phyloP scores from a whole-genome alignment of 805 yeast species.

The Metschnikowia rubicola region DNA sequence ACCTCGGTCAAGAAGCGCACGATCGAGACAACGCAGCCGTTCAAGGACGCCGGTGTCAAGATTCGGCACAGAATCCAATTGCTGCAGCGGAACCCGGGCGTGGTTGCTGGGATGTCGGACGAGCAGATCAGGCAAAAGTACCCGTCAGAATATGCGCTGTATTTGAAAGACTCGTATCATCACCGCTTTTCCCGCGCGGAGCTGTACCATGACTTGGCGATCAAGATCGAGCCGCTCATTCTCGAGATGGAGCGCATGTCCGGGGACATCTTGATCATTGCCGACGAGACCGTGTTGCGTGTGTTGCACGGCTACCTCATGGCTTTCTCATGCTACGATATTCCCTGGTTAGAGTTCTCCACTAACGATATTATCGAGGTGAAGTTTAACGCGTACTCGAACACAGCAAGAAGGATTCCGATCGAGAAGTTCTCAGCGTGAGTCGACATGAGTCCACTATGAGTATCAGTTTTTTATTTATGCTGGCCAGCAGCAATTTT shows the following conservation, averaged over 20 bases:
- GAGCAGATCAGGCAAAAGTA: conserved; percentile 56
- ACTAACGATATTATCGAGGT: conserved; percentile 84
- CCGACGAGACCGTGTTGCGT: conserved; percentile 85
- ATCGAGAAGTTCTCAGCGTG: conserved; percentile 17
- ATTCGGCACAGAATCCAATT: conserved; percentile 77
- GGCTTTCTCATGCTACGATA: conserved; percentile 86
- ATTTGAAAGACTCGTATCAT: conserved; percentile 80
- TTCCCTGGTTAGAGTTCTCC: conserved; percentile 76
- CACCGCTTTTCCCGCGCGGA: conserved; percentile 90
- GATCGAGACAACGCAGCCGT: conserved; percentile 69
- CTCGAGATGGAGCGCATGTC: conserved; percentile 91
- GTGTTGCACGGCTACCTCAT: conserved; percentile 92
- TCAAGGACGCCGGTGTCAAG: conserved; percentile 58
- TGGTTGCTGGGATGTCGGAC: conserved; percentile 64
- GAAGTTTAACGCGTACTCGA: conserved; percentile 80
- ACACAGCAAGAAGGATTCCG: conserved; percentile 51
- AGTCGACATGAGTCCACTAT: not conserved
- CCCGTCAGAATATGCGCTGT: conserved; percentile 69
- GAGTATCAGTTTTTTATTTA: no score
- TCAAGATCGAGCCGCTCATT: conserved; percentile 87
- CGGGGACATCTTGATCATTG: conserved; percentile 83
- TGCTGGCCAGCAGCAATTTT: no score
- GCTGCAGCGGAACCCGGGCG: conserved; percentile 87
- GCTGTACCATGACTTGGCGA: conserved; percentile 93
- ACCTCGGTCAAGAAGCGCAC: conserved; percentile 89